Evolutionary conservation across 2,329 filamentous ascomycete genomes (phyloP), one percentile per base, ranked within the genome.

Genomic region (Macrophomina pseudophaseolina): DNA sequence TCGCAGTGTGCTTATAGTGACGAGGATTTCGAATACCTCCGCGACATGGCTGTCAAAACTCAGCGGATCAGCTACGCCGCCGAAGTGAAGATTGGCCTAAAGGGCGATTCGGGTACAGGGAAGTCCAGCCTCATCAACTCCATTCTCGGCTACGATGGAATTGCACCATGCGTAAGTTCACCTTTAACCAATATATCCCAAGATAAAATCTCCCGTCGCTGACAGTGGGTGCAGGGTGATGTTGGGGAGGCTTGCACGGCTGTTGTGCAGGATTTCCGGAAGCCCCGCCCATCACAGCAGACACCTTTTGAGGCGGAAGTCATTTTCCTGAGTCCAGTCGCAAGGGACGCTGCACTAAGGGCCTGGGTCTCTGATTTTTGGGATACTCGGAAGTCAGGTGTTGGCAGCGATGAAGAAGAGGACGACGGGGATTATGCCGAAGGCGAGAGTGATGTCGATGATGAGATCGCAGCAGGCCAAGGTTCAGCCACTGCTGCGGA

Each of bases 91-190:
- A 9, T 54, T 14, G 60, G 60, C 9, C 3, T 64, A 2, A 42
- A 14, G 6, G 60, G 60, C 1, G 48, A 40, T 23, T 40, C 60
- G 1, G 60, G 60, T 4, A 54, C 30, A 5, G 63, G 63, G 0
- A 65, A 56, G 30, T 65, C 63, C 1, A 44, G 33, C 14, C 16
- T 65, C 12, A 12, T 65, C 3, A 65, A 65, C 28, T 48, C 23
- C 5, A 18, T 65, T 2, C 35, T 54, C 0, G 51, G 49, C 5
- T 6, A 44, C 4, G 51, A 65, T 4, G 62, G 32, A 1, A 33
- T 53, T 3, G 38, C 49, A 1, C 48, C 48, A 8, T 11, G 3
- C 5, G 62, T 65, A 35, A 35, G 49, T 53, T 6, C 23, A 23
- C 23, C 23, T 23, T 23, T 23, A 23, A 23, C 23, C 2, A 23